Evolutionary conservation across 2,329 filamentous ascomycete genomes (phyloP).

Genomic region (Colletotrichum liriopes): DNA sequence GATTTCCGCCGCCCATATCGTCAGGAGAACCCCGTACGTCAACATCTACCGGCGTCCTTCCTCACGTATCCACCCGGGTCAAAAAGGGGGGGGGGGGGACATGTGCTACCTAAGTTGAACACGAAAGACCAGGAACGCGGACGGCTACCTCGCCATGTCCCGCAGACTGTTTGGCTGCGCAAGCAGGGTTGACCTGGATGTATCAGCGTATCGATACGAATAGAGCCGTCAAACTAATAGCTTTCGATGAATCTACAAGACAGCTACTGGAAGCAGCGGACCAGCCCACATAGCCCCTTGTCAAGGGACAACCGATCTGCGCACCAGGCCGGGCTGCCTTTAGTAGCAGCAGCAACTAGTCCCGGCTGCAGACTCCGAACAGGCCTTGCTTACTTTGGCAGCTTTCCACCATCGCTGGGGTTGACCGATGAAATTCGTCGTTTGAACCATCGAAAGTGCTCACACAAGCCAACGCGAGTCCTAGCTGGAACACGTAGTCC

Average conservation of each 20-base stretch:
- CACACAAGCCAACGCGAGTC: neutral
- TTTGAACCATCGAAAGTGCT: neutral
- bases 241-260: neutral
- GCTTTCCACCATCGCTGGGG: neutral
- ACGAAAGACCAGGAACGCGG: neutral
- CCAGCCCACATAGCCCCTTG: neutral
- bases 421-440: neutral
- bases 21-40: neutral
- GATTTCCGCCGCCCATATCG: neutral
- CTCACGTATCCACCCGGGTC: neutral
- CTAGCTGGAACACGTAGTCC: neutral
- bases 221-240: neutral
- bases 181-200: neutral
- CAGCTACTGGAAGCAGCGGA: neutral
- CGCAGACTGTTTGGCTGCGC: neutral
- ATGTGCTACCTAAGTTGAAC: neutral
- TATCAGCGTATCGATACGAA: neutral
- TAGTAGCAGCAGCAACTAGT: neutral
- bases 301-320: neutral
- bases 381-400: neutral
- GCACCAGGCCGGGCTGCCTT: neutral
- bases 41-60: neutral
- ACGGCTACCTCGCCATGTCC: neutral
- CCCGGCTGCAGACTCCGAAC: neutral
- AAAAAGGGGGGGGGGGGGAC: rapidly evolving